Evolutionary conservation across 495 filamentous ascomycete species (phyloP), one percentile per base, ranked within the genome.

Genomic region (Tricharina praecox): DNA sequence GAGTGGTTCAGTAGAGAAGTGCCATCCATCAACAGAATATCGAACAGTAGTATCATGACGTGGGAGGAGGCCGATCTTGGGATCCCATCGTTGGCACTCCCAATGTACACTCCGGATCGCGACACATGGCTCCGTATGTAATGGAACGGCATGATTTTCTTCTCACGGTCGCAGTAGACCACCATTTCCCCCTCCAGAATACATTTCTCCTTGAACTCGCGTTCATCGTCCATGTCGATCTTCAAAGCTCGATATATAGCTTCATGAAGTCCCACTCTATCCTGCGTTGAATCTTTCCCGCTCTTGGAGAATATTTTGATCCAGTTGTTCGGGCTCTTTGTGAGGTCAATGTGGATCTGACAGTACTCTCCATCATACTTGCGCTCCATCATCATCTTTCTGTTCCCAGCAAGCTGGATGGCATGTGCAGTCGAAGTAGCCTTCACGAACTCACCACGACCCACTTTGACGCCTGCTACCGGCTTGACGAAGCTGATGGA

Each of bases 231-330:
- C 1, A 61, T 56, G 2, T 72, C 74, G 16, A 88, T 67, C 44
- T 67, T 67, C 18, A 88, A 64, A 3, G 75, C 73, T 3, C 73
- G 59, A 23, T 61, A 63, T 33, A 80, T 72, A 0, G 66, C 55
- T 3, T 68, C 72, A 19, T 25, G 2, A 5, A 90, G 62, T 7
- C 65, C 69, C 19, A 56, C 56, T 23, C 81, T 71, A 61, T 92
- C 85, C 37, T 60, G 43, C 0, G 84, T 93, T 5, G 84, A 87
- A 51, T 93, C 82, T 55, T 87, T 88, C 30, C 85, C 84, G 50
- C 82, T 87, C 62, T 93, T 93, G 7, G 83, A 90, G 57, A 92
- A 92, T 23, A 93, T 83, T 37, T 79, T 77, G 7, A 93, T 76
- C 28, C 65, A 68, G 24, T 70, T 67, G 2, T 68, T 46, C 0